phyloP scores from a whole-genome alignment of 176 grass and related monocot species.

The Cenchrus purpureus region DNA sequence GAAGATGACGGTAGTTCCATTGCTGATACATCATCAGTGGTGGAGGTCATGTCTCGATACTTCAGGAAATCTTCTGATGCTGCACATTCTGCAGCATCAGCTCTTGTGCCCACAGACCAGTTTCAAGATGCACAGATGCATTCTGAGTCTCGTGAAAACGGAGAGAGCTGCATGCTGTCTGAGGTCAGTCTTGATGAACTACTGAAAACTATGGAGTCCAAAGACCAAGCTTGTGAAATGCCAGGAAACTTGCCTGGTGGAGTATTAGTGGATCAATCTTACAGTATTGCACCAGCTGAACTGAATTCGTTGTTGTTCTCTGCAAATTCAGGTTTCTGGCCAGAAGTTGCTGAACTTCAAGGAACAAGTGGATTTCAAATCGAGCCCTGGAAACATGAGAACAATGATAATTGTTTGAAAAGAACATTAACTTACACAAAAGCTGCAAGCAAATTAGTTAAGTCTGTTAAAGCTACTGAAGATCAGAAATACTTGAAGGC shows the following conservation, averaged over 20 bases:
- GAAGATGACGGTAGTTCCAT: conserved; percentile 34
- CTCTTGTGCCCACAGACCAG: conserved; percentile 4
- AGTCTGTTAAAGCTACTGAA: conserved; percentile 84
- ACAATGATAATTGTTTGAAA: conserved; percentile 67
- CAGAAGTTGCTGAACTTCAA: conserved; percentile 78
- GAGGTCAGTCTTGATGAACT: conserved; percentile 69
- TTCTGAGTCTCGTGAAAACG: conserved; percentile 44
- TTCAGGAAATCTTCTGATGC: conserved; percentile 44
- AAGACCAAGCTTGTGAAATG: conserved; percentile 69
- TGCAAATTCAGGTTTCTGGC: conserved; percentile 71
- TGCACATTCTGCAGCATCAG: conserved; percentile 31
- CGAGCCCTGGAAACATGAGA: conserved; percentile 72
- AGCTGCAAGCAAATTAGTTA: conserved; percentile 83
- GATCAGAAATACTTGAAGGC: conserved; percentile 84
- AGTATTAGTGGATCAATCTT: conserved; percentile 75
- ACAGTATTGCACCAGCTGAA: conserved; percentile 66
- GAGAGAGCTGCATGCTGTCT: conserved; percentile 13
- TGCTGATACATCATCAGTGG: conserved; percentile 41
- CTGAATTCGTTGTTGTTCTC: conserved; percentile 80
- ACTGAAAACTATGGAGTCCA: conserved; percentile 74
- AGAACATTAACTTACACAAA: conserved; percentile 79
- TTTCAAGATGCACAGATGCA: conserved; percentile 30
- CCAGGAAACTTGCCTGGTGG: conserved; percentile 79
- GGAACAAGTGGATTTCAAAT: conserved; percentile 61
- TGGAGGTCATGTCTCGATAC: conserved; percentile 58